Evolutionary conservation across 2,329 filamentous ascomycete species (phyloP), one percentile per base, ranked within the genome.

Genomic region (Nakataea oryzae): DNA sequence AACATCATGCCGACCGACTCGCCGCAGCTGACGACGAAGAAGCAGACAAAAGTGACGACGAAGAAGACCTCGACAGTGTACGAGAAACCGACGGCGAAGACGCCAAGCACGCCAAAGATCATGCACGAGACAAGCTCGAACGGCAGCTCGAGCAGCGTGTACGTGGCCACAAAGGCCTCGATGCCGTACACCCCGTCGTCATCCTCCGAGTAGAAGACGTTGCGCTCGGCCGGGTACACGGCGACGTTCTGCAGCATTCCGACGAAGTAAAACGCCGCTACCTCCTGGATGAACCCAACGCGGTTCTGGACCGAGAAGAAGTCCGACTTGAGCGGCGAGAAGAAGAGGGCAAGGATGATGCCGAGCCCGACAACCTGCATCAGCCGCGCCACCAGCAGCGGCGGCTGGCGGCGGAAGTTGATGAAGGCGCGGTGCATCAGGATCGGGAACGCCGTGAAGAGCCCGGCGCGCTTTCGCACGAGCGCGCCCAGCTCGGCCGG

Each of bases 191-290:
- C 85, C 8, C 83, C 81, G 71, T 93, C 89, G 64, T 87, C 87
- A 67, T 89, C 83, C 73, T 93, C 89, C 66, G 86, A 82, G 69
- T 91, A 90, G 71, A 91, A 92, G 0, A 91, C 88, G 62, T 90
- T 87, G 4, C 87, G 80, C 69, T 91, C 89, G 54, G 76, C 76
- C 0, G 89, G 89, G 69, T 91, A 91, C 9, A 90, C 80, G 3
- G 88, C 87, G 4, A 91, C 86, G 68, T 91, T 91, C 71, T 92
- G 88, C 14, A 92, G 79, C 88, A 92, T 91, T 30, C 89, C 89
- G 2, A 90, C 83, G 67, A 89, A 89, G 72, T 89, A 89, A 47
- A 90, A 83, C 0, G 88, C 86, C 1, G 85, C 83, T 32, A 91
- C 80, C 69, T 92, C 84, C 65, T 91, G 86, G 0, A 91, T 76